Evolutionary conservation across 352 stramenopile species (phyloP).

Genomic region (Pythium vanterpoolii): DNA sequence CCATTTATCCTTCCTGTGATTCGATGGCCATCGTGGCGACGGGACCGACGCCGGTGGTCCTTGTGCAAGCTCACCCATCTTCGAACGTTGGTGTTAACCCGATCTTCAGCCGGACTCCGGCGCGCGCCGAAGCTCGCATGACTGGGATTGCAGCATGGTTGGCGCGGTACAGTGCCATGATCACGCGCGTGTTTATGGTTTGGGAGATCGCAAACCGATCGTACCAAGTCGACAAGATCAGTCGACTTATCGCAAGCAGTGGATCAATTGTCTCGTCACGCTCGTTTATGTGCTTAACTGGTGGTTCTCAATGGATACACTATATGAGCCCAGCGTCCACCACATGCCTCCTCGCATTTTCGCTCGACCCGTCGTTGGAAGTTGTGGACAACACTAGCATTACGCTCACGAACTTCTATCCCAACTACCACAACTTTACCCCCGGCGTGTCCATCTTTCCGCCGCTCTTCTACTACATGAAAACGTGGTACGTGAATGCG

Average conservation of each 20-base stretch:
- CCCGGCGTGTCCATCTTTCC: neutral
- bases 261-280: slow-evolving; percentile 15
- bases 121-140: neutral
- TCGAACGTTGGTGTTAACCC: neutral
- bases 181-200: slow-evolving; percentile 1
- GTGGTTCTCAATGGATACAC: slow-evolving; percentile 1
- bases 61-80: too few species aligned
- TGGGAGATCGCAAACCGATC: slow-evolving; percentile 19
- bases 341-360: neutral
- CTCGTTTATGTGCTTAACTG: slow-evolving; percentile 16
- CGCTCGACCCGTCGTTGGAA: slow-evolving; percentile 13
- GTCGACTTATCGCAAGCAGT: slow-evolving; percentile 1
- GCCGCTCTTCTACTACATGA: neutral
- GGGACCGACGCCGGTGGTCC: too few species aligned
- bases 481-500: slow-evolving; percentile 16
- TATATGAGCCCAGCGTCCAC: neutral
- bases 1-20: neutral
- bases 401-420: neutral
- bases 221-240: slow-evolving; percentile 16
- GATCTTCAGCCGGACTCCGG: neutral
- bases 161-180: neutral
- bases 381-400: slow-evolving; percentile 18
- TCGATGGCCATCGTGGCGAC: neutral
- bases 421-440: neutral
- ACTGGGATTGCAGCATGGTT: neutral